Conservation (phyloP, 345 rosid genomes). For the Erysimum cheiranthoides region DNA sequence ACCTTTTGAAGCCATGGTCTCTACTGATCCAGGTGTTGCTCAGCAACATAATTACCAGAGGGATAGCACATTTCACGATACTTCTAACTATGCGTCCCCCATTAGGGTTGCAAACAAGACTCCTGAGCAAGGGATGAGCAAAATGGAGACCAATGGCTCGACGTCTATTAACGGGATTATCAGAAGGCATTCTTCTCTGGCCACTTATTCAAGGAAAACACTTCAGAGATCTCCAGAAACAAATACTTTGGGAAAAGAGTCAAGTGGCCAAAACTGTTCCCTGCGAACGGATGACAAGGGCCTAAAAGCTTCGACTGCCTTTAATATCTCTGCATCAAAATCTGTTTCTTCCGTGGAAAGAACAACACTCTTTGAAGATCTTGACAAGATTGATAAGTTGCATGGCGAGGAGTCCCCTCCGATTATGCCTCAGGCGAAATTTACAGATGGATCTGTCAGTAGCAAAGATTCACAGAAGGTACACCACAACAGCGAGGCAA, state of each 20-base stretch:
- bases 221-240: conserved; percentile 49
- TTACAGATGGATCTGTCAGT: conserved; percentile 44
- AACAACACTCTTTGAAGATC: conserved; percentile 40
- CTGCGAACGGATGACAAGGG: conserved; percentile 34
- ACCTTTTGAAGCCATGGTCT: conserved; percentile 43
- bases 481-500: conserved; percentile 43
- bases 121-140: conserved; percentile 34
- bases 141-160: conserved; percentile 30
- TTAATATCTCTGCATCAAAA: conserved; percentile 43
- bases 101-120: conserved; percentile 20
- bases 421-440: conserved; percentile 49
- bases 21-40: conserved; percentile 36
- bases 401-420: conserved; percentile 43
- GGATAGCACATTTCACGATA: conserved; percentile 17
- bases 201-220: conserved; percentile 63
- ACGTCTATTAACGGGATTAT: conserved; percentile 45
- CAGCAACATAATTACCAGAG: conserved; percentile 38
- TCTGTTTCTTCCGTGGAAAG: conserved; percentile 40
- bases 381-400: conserved; percentile 42
- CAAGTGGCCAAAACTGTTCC: conserved; percentile 43
- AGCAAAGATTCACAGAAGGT: conserved; percentile 46
- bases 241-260: conserved; percentile 45
- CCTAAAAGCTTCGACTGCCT: conserved; percentile 28
- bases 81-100: conserved; percentile 20
- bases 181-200: conserved; percentile 43